Evolutionary conservation across 2,329 filamentous ascomycete genomes (phyloP), one percentile per base, ranked within the genome.

Genomic region (Tolypocladium nubicola): DNA sequence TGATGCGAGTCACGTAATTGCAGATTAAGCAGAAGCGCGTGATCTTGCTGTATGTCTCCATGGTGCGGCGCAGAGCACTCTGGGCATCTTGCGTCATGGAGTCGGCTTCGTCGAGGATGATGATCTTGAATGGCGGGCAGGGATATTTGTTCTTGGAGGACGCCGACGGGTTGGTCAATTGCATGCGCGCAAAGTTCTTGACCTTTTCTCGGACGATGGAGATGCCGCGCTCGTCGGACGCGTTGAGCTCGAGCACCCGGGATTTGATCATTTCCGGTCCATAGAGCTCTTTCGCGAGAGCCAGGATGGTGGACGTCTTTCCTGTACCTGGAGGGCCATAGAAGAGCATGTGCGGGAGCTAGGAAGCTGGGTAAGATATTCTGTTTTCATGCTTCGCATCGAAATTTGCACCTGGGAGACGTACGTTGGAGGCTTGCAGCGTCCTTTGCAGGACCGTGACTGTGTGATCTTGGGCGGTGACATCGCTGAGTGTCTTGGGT

Each of bases 61-160:
- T 99, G 1, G 94, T 99, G 56, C 95, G 83, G 62, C 94, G 82
- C 58, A 99, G 79, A 6, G 95, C 94, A 59, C 86, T 89, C 76
- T 99, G 94, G 14, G 94, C 94, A 74, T 99, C 95, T 72, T 97
- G 93, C 43, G 94, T 99, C 93, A 99, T 97, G 64, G 88, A 94
- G 71, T 99, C 94, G 64, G 94, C 94, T 76, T 99, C 94, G 73
- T 99, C 94, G 59, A 99, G 84, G 60, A 99, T 90, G 69, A 99
- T 93, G 70, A 99, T 96, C 77, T 99, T 99, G 79, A 97, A 99
- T 0, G 94, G 94, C 26, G 94, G 94, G 70, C 93, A 97, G 0
- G 94, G 92, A 67, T 96, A 97, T 68, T 86, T 75, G 59, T 79
- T 73, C 73, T 84, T 77, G 76, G 89, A 82, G 65, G 85, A 76